These are phyloP conservation scores for Pythium phragmitis DNA, from an alignment of 352 stramenopile genomes.

Conservation along the genomic window DNA sequence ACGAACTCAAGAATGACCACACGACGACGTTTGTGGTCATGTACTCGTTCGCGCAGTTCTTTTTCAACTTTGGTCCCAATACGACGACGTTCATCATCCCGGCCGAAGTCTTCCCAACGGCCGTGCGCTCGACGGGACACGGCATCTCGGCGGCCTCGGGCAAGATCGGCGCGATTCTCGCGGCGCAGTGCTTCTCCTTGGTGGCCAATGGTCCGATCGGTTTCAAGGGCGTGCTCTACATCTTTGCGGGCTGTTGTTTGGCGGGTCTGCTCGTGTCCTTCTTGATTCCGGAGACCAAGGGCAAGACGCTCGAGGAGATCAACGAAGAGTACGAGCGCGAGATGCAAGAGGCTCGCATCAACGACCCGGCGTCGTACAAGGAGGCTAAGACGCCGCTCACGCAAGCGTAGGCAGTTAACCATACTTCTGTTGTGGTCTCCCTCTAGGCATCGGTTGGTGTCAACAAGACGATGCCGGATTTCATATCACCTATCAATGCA, in stretches of 20 bases:
- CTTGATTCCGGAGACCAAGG: constrained; percentile 55
- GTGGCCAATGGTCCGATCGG: constrained; percentile 43
- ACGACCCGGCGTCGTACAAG: constrained; percentile 12
- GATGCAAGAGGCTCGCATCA: neutral
- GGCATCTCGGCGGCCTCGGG: constrained; percentile 50
- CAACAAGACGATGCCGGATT: too few species aligned
- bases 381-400: constrained; percentile 15
- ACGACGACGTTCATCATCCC: constrained; percentile 87
- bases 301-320: constrained; percentile 48
- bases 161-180: constrained; percentile 56
- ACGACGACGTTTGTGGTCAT: constrained; percentile 46
- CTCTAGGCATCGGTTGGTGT: neutral
- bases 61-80: constrained; percentile 62
- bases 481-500: too few species aligned
- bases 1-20: constrained; percentile 38
- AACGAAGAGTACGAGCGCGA: constrained; percentile 23
- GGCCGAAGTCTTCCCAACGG: constrained; percentile 80
- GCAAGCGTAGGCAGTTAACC: neutral
- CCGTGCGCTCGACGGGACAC: constrained; percentile 78
- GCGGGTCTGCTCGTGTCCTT: constrained; percentile 47
- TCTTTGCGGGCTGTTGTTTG: constrained; percentile 39
- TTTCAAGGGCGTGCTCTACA: constrained; percentile 34
- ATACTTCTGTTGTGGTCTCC: neutral
- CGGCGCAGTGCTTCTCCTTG: constrained; percentile 45
- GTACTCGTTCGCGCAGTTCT: constrained; percentile 57